phyloP scores from a whole-genome alignment of 2,329 filamentous ascomycete genomes.

The Cryphonectria carpinicola region DNA sequence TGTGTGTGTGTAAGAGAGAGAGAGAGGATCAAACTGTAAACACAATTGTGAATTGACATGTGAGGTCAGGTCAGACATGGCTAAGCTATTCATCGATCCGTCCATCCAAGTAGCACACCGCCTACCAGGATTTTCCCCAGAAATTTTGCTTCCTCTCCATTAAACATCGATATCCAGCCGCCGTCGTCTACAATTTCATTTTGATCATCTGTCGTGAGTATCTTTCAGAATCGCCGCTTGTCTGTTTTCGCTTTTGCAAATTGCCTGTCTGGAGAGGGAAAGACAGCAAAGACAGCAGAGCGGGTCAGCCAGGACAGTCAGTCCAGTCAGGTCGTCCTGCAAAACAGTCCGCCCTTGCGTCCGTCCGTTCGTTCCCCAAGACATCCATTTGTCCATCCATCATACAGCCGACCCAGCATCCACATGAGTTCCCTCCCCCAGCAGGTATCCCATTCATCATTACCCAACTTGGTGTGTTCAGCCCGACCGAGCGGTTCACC shows the following conservation, averaged over 20 bases:
- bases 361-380: background rate
- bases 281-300: background rate
- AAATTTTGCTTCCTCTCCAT: background rate
- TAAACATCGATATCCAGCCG: background rate
- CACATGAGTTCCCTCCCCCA: background rate
- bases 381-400: background rate
- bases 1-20: too few species aligned
- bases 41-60: background rate
- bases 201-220: background rate
- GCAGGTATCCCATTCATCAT: background rate
- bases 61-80: background rate
- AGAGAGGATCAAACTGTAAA: background rate
- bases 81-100: slow-evolving; percentile 2
- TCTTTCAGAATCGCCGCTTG: background rate
- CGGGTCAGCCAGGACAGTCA: background rate
- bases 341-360: background rate
- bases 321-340: background rate
- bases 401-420: background rate
- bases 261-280: background rate
- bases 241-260: background rate
- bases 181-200: background rate
- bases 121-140: background rate
- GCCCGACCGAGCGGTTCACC: background rate
- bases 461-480: background rate
- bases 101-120: background rate